These are phyloP conservation scores for Wickerhamiella australiensis DNA, from an alignment of 805 yeast species.

Conservation along the genomic window DNA sequence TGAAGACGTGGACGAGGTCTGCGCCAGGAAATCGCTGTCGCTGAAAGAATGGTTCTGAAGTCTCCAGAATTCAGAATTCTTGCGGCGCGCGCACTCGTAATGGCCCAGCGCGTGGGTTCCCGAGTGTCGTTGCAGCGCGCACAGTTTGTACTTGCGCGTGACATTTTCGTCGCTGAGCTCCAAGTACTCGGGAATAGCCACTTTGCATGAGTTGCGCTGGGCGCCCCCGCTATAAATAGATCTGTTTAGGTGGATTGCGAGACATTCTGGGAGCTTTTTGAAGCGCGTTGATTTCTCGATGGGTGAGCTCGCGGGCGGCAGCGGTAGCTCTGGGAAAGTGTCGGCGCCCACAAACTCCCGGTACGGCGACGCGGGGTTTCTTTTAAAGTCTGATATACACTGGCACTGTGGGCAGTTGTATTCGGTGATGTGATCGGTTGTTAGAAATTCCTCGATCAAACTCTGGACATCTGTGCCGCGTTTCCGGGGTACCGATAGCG, in stretches of 20 bases:
- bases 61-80: constrained; percentile 29
- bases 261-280: constrained; percentile 52
- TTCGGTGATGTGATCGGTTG: constrained; percentile 65
- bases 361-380: constrained; percentile 32
- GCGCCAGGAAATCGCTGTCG: background rate
- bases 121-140: constrained; percentile 68
- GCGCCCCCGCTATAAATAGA: constrained; percentile 54
- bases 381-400: constrained; percentile 32
- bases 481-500: constrained; percentile 59
- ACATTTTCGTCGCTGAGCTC: constrained; percentile 28
- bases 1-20: background rate
- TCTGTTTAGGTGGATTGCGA: constrained; percentile 76
- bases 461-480: constrained; percentile 37
- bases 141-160: constrained; percentile 39
- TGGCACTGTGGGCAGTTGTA: constrained; percentile 63
- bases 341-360: constrained; percentile 31
- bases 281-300: constrained; percentile 56
- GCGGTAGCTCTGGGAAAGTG: background rate
- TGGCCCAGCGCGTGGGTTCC: constrained; percentile 88
- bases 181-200: constrained; percentile 46
- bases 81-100: constrained; percentile 75
- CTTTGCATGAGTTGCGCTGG: constrained; percentile 63
- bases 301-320: constrained; percentile 28
- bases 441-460: constrained; percentile 44
- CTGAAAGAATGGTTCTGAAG: background rate